Evolutionary conservation across 176 grass and related monocot species (phyloP).

Genomic region (Guadua angustifolia): DNA sequence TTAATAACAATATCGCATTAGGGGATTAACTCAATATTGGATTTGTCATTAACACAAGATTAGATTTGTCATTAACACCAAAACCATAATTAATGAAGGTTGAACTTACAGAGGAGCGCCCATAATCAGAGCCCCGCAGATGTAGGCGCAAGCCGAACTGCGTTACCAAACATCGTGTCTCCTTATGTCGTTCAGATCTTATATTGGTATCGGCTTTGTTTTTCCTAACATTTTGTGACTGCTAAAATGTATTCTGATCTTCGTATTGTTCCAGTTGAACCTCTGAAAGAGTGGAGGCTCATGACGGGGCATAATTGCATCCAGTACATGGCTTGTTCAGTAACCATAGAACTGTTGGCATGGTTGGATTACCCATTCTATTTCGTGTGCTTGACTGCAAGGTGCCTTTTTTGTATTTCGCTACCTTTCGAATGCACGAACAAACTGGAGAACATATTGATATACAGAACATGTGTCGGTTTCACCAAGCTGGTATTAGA

Average conservation of each 20-base stretch:
- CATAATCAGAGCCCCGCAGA: no score
- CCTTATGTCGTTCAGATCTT: no score
- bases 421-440: neutral
- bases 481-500: constrained; percentile 2
- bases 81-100: no score
- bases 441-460: neutral
- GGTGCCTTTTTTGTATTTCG: neutral
- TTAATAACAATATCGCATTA: no score
- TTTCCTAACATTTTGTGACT: no score
- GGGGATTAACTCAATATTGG: no score
- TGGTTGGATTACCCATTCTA: neutral
- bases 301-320: neutral
- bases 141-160: no score
- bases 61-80: no score
- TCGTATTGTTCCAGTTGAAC: neutral
- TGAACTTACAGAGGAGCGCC: no score
- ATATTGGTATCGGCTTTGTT: no score
- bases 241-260: neutral
- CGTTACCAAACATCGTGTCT: no score
- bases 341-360: neutral
- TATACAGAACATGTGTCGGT: neutral
- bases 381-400: neutral
- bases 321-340: neutral
- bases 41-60: no score
- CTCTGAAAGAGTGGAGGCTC: neutral